Conservation (phyloP, 1,139 yeast genomes). For the Blastobotrys serpentis region DNA sequence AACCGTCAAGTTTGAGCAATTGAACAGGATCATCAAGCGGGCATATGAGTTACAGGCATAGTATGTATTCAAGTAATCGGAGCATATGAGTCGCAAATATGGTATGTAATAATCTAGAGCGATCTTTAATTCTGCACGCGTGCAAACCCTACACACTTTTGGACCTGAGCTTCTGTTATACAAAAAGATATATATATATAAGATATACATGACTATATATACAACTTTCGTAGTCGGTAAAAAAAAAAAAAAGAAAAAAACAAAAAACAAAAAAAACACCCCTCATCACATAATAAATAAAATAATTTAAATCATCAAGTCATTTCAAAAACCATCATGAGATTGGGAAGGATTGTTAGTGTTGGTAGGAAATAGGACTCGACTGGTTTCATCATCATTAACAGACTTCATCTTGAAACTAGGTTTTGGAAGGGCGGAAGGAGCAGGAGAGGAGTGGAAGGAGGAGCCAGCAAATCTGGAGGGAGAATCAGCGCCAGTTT, state of each 20-base stretch:
- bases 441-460: conserved; percentile 46
- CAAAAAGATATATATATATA: conserved; percentile 11
- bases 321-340: conserved; percentile 4
- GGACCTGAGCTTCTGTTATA: not conserved
- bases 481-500: conserved; percentile 12
- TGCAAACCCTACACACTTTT: not conserved
- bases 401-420: conserved; percentile 31
- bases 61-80: not conserved
- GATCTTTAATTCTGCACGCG: too few relatives aligned
- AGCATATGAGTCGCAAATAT: too few relatives aligned
- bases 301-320: not conserved
- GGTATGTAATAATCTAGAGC: too few relatives aligned
- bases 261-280: conserved; percentile 16
- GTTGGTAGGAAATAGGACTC: not conserved
- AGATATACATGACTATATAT: not conserved
- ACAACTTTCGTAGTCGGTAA: conserved; percentile 9
- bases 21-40: conserved; percentile 36
- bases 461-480: conserved; percentile 42
- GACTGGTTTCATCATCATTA: conserved; percentile 12
- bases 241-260: conserved; percentile 13
- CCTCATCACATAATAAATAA: conserved; percentile 7
- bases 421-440: conserved; percentile 46
- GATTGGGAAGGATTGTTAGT: not conserved
- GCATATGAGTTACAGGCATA: conserved; percentile 33
- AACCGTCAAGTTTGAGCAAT: conserved; percentile 38